Conservation (phyloP, 2,329 filamentous ascomycete genomes). For the Teratosphaeria destructans region DNA sequence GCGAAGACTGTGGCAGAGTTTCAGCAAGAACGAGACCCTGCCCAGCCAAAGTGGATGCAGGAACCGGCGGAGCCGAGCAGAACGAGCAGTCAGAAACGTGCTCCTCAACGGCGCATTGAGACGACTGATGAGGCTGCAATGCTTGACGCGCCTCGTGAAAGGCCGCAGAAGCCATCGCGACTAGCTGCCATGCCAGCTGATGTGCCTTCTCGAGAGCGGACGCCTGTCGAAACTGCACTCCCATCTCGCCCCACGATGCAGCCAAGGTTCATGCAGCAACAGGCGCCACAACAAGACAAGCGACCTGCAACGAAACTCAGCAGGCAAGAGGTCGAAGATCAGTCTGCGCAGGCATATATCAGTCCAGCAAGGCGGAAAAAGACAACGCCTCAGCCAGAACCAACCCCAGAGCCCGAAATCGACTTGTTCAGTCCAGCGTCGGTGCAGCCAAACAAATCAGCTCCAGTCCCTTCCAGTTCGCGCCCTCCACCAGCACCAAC, state of each 20-base stretch:
- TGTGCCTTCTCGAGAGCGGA: constrained; percentile 10
- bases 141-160: constrained; percentile 51
- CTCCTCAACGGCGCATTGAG: constrained; percentile 11
- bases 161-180: constrained; percentile 41
- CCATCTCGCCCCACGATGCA: constrained; percentile 29
- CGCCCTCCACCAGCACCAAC: constrained; percentile 21
- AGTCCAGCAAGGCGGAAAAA: constrained; percentile 77
- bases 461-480: background rate
- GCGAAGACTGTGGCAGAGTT: constrained; percentile 89
- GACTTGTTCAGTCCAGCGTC: constrained; percentile 24
- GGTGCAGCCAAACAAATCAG: background rate
- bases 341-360: constrained; percentile 73
- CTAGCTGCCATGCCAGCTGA: constrained; percentile 20
- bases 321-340: constrained; percentile 65
- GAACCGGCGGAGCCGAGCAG: constrained; percentile 34
- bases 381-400: constrained; percentile 35
- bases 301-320: constrained; percentile 51
- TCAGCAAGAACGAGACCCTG: constrained; percentile 60
- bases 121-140: constrained; percentile 56
- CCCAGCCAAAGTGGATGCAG: constrained; percentile 91
- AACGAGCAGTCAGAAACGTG: constrained; percentile 16
- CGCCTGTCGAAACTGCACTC: constrained; percentile 24
- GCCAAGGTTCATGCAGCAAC: constrained; percentile 29
- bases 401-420: constrained; percentile 21
- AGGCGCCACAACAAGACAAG: constrained; percentile 27